Evolutionary conservation across 257 asterid species (phyloP).

Genomic region (Ehretia macrophylla): DNA sequence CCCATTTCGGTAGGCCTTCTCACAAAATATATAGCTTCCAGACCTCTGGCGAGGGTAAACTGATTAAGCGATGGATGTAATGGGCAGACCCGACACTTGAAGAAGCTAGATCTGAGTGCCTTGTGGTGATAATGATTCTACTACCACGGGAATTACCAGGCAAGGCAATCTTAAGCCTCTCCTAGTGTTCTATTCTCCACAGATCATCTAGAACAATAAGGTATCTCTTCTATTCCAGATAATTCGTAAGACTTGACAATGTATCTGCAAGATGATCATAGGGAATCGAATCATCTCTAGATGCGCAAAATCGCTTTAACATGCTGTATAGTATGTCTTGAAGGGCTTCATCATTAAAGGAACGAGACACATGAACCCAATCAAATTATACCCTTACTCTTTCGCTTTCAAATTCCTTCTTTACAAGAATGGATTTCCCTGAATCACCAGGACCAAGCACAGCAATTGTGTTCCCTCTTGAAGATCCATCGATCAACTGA

Average conservation of each 20-base stretch:
- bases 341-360: background rate
- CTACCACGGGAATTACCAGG: constrained; percentile 2
- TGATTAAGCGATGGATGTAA: background rate
- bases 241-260: too few relatives aligned
- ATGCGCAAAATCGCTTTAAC: background rate
- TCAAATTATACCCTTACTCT: too few relatives aligned
- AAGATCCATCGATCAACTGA: too few relatives aligned
- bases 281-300: constrained; percentile 4
- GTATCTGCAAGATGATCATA: background rate
- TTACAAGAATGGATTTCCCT: too few relatives aligned
- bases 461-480: too few relatives aligned
- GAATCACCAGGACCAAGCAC: too few relatives aligned
- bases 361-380: too few relatives aligned
- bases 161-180: constrained; percentile 7
- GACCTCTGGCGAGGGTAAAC: constrained; percentile 13
- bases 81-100: background rate
- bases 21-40: constrained; percentile 6
- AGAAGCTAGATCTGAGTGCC: constrained; percentile 20
- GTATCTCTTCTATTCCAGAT: too few relatives aligned
- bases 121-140: constrained; percentile 23
- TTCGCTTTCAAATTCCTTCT: too few relatives aligned
- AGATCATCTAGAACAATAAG: too few relatives aligned
- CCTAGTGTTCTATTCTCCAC: constrained; percentile 14
- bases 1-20: constrained; percentile 3
- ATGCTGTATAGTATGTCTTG: background rate